These are phyloP conservation scores for Corylus americana DNA, from an alignment of 306 rosid genomes.

Conservation along the genomic window DNA sequence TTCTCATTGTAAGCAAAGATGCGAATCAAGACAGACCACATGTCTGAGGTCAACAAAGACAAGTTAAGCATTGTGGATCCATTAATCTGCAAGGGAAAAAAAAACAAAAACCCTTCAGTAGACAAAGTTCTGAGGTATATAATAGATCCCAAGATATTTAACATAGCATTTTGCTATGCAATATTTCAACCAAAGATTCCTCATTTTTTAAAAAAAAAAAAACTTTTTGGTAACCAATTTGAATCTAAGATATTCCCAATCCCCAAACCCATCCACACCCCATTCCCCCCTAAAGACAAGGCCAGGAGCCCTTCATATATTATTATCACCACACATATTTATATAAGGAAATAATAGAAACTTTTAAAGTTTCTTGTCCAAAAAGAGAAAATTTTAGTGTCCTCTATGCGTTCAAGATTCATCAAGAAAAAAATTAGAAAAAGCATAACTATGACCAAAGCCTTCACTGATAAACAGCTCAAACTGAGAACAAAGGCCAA, in stretches of 20 bases:
- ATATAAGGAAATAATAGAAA: background rate
- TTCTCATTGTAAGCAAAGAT: slow-evolving; percentile 82
- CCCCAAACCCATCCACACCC: background rate
- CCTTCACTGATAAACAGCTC: background rate
- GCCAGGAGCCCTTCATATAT: background rate
- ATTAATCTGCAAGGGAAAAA: slow-evolving; percentile 46
- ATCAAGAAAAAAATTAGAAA: background rate
- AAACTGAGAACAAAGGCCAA: background rate
- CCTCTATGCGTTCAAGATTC: background rate
- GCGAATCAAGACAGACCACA: slow-evolving; percentile 96
- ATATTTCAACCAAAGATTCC: background rate
- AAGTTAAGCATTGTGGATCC: slow-evolving; percentile 96
- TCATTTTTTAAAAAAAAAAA: too few species aligned
- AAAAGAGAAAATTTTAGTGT: background rate
- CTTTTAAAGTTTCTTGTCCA: background rate
- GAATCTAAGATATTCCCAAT: background rate
- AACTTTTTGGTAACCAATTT: background rate
- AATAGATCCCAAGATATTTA: background rate
- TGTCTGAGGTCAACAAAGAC: slow-evolving; percentile 92
- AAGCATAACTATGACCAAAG: background rate
- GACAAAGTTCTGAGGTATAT: background rate
- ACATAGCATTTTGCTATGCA: background rate
- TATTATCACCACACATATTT: too few species aligned
- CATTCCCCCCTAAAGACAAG: background rate
- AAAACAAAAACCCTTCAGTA: slow-evolving; percentile 18